These are phyloP conservation scores for Raphanus sativus DNA, from an alignment of 345 rosid genomes.

Conservation along the genomic window DNA sequence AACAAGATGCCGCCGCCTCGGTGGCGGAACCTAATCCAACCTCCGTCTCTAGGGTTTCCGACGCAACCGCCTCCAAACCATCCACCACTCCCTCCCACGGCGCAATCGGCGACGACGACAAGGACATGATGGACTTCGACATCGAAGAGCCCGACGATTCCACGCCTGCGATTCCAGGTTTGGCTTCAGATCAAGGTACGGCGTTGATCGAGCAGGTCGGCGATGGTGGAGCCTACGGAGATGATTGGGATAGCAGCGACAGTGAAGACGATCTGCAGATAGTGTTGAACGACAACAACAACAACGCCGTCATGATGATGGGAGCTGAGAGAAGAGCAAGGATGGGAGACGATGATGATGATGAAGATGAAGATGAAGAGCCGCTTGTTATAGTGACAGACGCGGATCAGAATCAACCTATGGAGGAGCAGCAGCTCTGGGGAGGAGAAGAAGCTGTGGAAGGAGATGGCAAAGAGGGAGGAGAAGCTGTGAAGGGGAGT, in stretches of 20 bases:
- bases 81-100: conserved; percentile 15
- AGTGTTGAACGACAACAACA: conserved; percentile 74
- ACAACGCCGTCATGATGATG: conserved; percentile 50
- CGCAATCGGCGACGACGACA: conserved; percentile 31
- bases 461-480: conserved; percentile 63
- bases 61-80: conserved; percentile 27
- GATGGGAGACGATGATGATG: conserved; percentile 64
- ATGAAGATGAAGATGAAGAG: conserved; percentile 38
- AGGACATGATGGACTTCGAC: conserved; percentile 58
- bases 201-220: conserved; percentile 14
- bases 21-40: conserved; percentile 27
- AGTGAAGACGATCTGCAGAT: conserved; percentile 97
- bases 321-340: conserved; percentile 51
- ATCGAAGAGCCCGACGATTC: conserved; percentile 67
- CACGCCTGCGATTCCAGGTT: conserved; percentile 33
- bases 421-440: conserved; percentile 80
- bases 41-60: conserved; percentile 50
- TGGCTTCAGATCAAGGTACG: conserved; percentile 33
- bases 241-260: conserved; percentile 90
- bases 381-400: conserved; percentile 78
- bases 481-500: conserved; percentile 46
- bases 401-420: conserved; percentile 53
- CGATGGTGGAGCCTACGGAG: conserved; percentile 30
- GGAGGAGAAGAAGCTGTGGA: conserved; percentile 61
- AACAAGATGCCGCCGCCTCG: conserved; percentile 9